phyloP scores from a whole-genome alignment of 495 filamentous ascomycete species.

The Penicillium argentinense region DNA sequence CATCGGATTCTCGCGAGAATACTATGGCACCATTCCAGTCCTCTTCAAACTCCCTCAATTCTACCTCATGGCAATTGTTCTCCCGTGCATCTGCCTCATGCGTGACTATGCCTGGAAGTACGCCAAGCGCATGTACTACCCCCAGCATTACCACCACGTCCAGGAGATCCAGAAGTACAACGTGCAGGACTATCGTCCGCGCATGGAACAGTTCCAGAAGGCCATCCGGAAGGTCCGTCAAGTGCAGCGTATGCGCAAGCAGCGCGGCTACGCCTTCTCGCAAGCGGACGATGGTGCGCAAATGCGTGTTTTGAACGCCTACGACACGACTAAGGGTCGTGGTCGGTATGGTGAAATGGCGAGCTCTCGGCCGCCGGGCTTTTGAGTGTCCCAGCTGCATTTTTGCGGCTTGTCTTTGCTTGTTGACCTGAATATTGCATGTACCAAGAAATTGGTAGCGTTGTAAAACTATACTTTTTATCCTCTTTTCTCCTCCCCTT shows the following conservation, averaged over 20 bases:
- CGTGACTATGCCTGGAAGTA: slow-evolving; percentile 86
- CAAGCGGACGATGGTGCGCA: slow-evolving; percentile 85
- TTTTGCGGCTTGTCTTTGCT: not conserved
- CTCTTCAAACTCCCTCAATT: slow-evolving; percentile 81
- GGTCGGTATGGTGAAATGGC: slow-evolving; percentile 97
- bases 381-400: slow-evolving; percentile 19
- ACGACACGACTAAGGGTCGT: slow-evolving; percentile 91
- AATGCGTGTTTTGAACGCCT: slow-evolving; percentile 89
- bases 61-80: slow-evolving; percentile 80
- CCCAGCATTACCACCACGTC: slow-evolving; percentile 95
- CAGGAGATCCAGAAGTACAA: slow-evolving; percentile 99
- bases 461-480: slow-evolving; percentile 1
- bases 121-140: slow-evolving; percentile 92
- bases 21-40: slow-evolving; percentile 76
- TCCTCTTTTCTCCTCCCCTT: not conserved
- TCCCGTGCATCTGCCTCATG: slow-evolving; percentile 82
- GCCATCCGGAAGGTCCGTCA: slow-evolving; percentile 97
- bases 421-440: slow-evolving; percentile 2
- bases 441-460: slow-evolving; percentile 2
- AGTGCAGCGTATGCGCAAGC: slow-evolving; percentile 98
- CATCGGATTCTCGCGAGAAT: slow-evolving; percentile 80
- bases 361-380: slow-evolving; percentile 56
- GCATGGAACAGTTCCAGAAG: slow-evolving; percentile 99
- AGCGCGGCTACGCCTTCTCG: slow-evolving; percentile 97
- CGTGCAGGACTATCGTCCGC: slow-evolving; percentile 95